These are phyloP conservation scores for Aspergillus egyptiacus DNA, from an alignment of 495 filamentous ascomycete genomes.

Conservation along the genomic window DNA sequence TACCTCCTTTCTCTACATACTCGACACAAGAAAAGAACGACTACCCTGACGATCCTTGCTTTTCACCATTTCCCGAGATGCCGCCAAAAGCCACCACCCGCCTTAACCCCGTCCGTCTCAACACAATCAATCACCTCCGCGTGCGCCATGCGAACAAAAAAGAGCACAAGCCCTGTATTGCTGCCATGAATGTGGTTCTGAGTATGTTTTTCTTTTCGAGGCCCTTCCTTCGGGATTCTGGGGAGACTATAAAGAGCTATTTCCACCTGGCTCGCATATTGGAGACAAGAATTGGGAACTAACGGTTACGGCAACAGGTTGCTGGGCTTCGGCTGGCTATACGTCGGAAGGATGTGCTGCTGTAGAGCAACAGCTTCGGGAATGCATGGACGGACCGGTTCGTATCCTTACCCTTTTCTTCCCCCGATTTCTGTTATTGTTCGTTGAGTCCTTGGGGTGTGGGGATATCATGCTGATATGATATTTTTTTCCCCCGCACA, in stretches of 20 bases:
- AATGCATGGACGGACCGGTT: conserved; percentile 91
- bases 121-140: conserved; percentile 77
- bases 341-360: conserved; percentile 65
- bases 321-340: conserved; percentile 89
- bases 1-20: background rate
- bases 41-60: too few relatives aligned
- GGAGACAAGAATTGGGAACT: too few relatives aligned
- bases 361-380: conserved; percentile 72
- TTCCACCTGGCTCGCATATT: too few relatives aligned
- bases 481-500: conserved; percentile 27
- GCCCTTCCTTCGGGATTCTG: too few relatives aligned
- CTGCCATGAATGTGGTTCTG: conserved; percentile 83
- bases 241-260: too few relatives aligned
- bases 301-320: too few relatives aligned
- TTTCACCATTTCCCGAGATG: too few relatives aligned
- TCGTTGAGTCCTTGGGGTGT: too few relatives aligned
- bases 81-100: conserved; percentile 46
- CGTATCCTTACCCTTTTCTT: conserved; percentile 8
- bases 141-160: conserved; percentile 74
- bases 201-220: conserved; percentile 54
- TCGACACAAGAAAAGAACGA: too few relatives aligned
- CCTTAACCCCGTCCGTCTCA: conserved; percentile 67
- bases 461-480: conserved; percentile 10
- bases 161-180: conserved; percentile 71
- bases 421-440: background rate